Evolutionary conservation across 1,284 basidiomycete species (phyloP), one percentile per base, ranked within the genome.

Genomic region (Amylostereum chailletii): DNA sequence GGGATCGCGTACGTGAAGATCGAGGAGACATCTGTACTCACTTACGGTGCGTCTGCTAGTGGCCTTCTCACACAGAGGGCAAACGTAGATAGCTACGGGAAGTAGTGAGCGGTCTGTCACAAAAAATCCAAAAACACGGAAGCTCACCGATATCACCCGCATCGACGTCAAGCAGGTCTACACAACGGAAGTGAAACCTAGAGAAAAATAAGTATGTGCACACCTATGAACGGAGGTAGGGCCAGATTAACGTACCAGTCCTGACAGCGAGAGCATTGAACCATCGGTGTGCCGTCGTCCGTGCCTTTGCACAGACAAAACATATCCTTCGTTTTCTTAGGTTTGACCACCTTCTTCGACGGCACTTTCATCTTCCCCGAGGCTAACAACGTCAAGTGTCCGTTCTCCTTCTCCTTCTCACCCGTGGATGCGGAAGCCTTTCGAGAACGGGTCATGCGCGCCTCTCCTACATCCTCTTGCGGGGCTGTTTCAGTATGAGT

Each of bases 251-350:
- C 80, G 58, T 60, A 90, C 89, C 89, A 91, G 51, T 84, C 80
- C 40, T 72, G 71, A 63, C 89, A 92, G 47, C 72, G 70, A 27
- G 76, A 73, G 61, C 90, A 92, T 45, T 71, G 70, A 43, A 92
- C 81, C 89, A 92, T 91, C 11, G 89, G 87, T 9, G 82, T 76
- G 48, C 86, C 85, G 68, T 89, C 84, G 61, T 90, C 83, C 32
- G 75, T 71, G 51, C 72, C 71, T 34, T 69, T 70, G 62, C 85
- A 88, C 2, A 71, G 64, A 66, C 85, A 87, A 57, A 76, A 75
- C 37, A 65, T 57, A 45, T 71, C 65, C 49, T 56, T 8, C 42
- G 51, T 49, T 40, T 50, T 50, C 41, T 46, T 51, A 34, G 49
- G 43, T 46, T 53, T 52, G 27, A 31, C 45, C 26, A 44, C 9